phyloP scores from a whole-genome alignment of 495 filamentous ascomycete genomes.

The Hypoxylon fuscum region DNA sequence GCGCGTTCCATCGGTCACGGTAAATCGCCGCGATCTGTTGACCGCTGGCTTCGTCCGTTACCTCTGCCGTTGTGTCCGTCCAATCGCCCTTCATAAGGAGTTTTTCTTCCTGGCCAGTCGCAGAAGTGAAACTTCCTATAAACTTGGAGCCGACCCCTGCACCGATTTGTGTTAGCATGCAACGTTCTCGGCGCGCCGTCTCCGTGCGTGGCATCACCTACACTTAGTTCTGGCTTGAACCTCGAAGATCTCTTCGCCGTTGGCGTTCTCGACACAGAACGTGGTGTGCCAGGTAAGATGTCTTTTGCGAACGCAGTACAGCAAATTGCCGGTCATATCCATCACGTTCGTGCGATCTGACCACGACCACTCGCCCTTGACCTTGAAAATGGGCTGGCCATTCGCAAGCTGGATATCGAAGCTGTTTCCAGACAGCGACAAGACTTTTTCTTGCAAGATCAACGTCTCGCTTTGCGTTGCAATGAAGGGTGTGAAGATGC shows the following conservation, averaged over 20 bases:
- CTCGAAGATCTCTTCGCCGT: conserved; percentile 56
- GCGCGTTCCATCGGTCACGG: conserved; percentile 61
- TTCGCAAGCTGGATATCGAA: conserved; percentile 61
- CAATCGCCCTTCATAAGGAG: conserved; percentile 58
- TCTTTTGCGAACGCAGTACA: conserved; percentile 64
- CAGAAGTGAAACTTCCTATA: conserved; percentile 57
- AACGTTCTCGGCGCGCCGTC: too few species aligned
- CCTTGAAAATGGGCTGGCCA: conserved; percentile 59
- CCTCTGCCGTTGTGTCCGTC: conserved; percentile 58
- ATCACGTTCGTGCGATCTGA: conserved; percentile 56
- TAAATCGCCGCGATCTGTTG: conserved; percentile 62
- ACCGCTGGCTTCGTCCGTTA: conserved; percentile 54
- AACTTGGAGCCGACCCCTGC: conserved; percentile 58
- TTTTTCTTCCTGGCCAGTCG: conserved; percentile 45
- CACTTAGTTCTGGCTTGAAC: conserved; percentile 60
- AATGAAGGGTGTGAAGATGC: conserved; percentile 60
- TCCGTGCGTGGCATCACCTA: conserved; percentile 41
- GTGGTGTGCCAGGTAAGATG: conserved; percentile 60
- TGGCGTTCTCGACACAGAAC: conserved; percentile 52
- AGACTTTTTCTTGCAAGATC: conserved; percentile 63
- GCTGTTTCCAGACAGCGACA: conserved; percentile 64
- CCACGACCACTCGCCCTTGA: conserved; percentile 57
- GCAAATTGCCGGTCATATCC: conserved; percentile 55
- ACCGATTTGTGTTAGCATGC: conserved; percentile 3
- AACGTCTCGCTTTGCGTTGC: conserved; percentile 57